Evolutionary conservation across 2,329 filamentous ascomycete species (phyloP), one percentile per base, ranked within the genome.

Genomic region (Trichoderma polysporum): DNA sequence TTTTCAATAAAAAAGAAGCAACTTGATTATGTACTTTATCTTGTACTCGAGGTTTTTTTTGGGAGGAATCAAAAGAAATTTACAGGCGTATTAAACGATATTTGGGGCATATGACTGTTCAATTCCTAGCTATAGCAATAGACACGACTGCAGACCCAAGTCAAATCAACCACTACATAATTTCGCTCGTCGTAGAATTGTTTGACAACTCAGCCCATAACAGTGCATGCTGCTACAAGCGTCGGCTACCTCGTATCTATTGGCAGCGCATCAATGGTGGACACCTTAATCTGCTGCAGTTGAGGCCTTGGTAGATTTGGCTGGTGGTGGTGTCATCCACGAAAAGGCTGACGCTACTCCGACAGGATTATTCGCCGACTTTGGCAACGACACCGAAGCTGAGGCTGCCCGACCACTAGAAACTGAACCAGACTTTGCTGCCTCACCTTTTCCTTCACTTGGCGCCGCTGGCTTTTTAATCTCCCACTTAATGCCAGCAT

Each of bases 271-370:
- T 6, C 17, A 29, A 12, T 4, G n/a, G 2, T 10, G 13, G 17
- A 33, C 47, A 6, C 10, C 12, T 39, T 52, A 72, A 25, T 70
- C 70, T 15, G 76, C 76, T 27, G 76, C 69, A 5, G 78, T 71
- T 10, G 80, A 74, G 2, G 80, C 67, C 71, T 77, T 79, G 37
- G 74, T 56, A 45, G 75, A 53, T 53, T 82, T 78, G 59, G 74
- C 75, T 19, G 77, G 9, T 9, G 39, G 71, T 47, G 84, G 79
- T 56, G 91, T 94, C 82, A 97, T 90, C 94, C 94, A 98, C 13
- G 91, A 90, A 80, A 98, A 98, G 2, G 94, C 94, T 67, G 92
- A 95, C 15, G 91, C 94, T n/a, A 92, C 92, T 9, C 94, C 94
- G 19, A 97, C 87, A 0, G 95, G 94, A 74, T 63, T 63, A 22